Evolutionary conservation across 2,329 filamentous ascomycete genomes (phyloP), one percentile per base, ranked within the genome.

Genomic region (Trichoderma sp.): DNA sequence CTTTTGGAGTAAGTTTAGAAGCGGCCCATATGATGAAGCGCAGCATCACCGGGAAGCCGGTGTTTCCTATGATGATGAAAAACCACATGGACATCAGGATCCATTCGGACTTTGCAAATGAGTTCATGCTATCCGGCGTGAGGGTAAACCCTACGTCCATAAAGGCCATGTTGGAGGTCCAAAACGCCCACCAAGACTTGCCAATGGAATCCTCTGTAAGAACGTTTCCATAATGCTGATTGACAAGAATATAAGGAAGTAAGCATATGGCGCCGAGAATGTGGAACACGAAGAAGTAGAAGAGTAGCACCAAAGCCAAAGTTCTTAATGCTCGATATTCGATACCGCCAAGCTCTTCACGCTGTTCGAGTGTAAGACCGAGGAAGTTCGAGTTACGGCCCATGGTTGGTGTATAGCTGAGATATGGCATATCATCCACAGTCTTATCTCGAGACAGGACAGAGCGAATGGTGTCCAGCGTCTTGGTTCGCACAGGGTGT

Each of bases 81-180:
- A 97, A 97, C 7, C 89, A 89, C 80, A 94, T 88, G 54, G 96
- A 77, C 26, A 97, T 83, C 56, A 98, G 83, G 0, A 91, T 89
- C 74, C 93, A 91, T 7, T 91, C 83, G 0, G 93, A 92, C 10
- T 83, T 86, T 73, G 93, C 89, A 78, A 98, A 98, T 0, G 93
- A 95, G 52, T 89, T 86, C 94, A 99, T 97, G 73, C 94, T 97
- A 80, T 98, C 92, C 0, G 94, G 91, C 0, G 94, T 98, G 72
- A 99, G 83, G 1, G 94, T 95, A 74, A 94, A 95, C 13, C 96
- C 96, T n/a, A 98, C 82, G 81, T 99, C 95, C 80, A 95, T 97
- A 80, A 99, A 97, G 67, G 94, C 87, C 51, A 94, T 96, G 59
- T 89, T 93, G 16, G 94, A 83, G 0, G 93, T 97, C 81, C 95